Evolutionary conservation across 106 monocot species (phyloP).

Genomic region (Acorus gramineus): DNA sequence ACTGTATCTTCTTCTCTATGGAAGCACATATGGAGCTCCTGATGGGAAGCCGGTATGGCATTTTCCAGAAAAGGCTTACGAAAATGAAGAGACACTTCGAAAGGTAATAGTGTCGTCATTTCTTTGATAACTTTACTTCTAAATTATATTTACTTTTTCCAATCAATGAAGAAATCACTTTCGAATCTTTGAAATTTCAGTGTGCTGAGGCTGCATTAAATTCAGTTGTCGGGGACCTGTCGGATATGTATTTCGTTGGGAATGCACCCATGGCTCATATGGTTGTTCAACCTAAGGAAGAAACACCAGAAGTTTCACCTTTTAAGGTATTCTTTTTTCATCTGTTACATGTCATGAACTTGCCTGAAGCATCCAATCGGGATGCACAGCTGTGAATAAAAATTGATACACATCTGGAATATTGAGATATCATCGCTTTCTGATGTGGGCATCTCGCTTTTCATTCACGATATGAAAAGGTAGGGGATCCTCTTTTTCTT

Average conservation of each 20-base stretch:
- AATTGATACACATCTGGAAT: too few relatives aligned
- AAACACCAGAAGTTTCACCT: constrained; percentile 14
- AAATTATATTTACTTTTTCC: too few relatives aligned
- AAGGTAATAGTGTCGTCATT: constrained; percentile 25
- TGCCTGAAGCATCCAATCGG: too few relatives aligned
- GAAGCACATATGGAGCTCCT: constrained; percentile 50
- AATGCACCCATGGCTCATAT: constrained; percentile 91
- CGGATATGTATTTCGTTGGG: constrained; percentile 84
- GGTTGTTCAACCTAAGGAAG: constrained; percentile 27
- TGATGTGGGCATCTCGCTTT: too few relatives aligned
- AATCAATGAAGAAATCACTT: too few relatives aligned
- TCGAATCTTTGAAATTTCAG: constrained; percentile 11
- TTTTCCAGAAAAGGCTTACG: constrained; percentile 93
- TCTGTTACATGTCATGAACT: neutral
- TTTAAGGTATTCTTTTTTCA: constrained; percentile 45
- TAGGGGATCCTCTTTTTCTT: too few relatives aligned
- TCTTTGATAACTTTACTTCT: neutral
- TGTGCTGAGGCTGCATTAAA: constrained; percentile 90
- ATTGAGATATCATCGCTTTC: too few relatives aligned
- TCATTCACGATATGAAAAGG: too few relatives aligned
- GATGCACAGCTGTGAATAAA: too few relatives aligned
- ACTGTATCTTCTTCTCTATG: constrained; percentile 94
- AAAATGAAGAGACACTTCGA: constrained; percentile 81
- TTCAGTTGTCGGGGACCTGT: constrained; percentile 71
- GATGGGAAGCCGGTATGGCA: constrained; percentile 78